Conservation (phyloP, 139 green algal species). For the Chlorokybus atmophyticus region DNA sequence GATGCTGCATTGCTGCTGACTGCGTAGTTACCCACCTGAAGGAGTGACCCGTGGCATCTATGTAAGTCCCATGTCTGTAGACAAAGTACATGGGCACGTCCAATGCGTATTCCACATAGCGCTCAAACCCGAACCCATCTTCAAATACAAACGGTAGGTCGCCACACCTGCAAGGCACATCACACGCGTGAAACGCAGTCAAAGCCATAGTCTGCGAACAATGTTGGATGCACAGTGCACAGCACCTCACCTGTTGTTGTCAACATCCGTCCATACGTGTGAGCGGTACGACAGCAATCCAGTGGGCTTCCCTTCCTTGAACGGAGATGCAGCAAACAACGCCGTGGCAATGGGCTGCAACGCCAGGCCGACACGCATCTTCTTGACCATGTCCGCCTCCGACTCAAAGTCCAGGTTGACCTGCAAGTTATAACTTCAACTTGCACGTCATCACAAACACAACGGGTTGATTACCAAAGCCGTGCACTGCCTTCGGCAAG, state of each 20-base stretch:
- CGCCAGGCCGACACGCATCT: conserved; percentile 87
- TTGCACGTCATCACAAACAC: conserved; percentile 82
- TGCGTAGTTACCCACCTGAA: conserved; percentile 10
- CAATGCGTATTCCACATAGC: conserved; percentile 89
- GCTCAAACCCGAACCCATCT: conserved; percentile 72
- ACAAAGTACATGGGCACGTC: conserved; percentile 98
- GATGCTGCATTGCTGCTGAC: no score
- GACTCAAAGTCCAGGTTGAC: conserved; percentile 95
- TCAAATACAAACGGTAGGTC: conserved; percentile 93
- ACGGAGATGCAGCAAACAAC: conserved; percentile 94
- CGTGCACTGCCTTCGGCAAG: no score
- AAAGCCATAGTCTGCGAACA: no score
- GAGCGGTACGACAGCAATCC: conserved; percentile 40
- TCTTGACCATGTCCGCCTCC: conserved; percentile 93
- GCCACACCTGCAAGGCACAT: no score
- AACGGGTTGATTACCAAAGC: conserved; percentile 3
- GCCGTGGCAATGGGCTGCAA: conserved; percentile 87
- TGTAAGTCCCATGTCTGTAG: conserved; percentile 82
- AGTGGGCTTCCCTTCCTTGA: conserved; percentile 79
- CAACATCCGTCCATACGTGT: conserved; percentile 84
- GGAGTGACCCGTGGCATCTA: conserved; percentile 56
- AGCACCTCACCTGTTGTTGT: no score
- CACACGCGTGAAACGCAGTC: no score
- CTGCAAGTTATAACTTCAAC: conserved; percentile 87
- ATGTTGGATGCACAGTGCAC: no score